phyloP scores from a whole-genome alignment of 2,329 filamentous ascomycete genomes.

The Apiospora aurea region DNA sequence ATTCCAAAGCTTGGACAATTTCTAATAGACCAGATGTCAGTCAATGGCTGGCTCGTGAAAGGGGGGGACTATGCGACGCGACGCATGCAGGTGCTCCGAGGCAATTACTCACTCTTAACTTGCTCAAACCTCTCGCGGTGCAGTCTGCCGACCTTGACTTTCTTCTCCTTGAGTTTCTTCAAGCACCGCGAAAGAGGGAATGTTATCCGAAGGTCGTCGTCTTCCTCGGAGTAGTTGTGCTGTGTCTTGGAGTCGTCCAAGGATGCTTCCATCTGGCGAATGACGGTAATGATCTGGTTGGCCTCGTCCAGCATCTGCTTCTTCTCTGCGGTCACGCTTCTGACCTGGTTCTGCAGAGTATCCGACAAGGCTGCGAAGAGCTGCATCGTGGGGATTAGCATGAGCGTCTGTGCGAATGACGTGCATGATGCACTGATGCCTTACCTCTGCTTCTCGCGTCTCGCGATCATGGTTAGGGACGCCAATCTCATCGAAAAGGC shows the following conservation, averaged over 20 bases:
- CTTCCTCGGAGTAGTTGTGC: constrained; percentile 60
- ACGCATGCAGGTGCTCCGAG: not conserved
- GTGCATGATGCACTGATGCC: constrained; percentile 36
- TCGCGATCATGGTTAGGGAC: constrained; percentile 94
- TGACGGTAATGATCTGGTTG: constrained; percentile 81
- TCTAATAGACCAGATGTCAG: constrained; percentile 60
- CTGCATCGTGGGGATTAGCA: constrained; percentile 52
- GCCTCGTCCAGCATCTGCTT: constrained; percentile 90
- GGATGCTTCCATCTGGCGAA: constrained; percentile 92
- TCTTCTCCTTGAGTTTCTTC: constrained; percentile 83
- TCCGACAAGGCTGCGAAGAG: constrained; percentile 92
- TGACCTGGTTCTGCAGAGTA: constrained; percentile 88
- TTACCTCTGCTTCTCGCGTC: constrained; percentile 85
- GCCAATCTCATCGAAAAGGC: constrained; percentile 96
- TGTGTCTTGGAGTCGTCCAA: constrained; percentile 77
- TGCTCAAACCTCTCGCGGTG: constrained; percentile 94
- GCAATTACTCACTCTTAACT: constrained; percentile 77
- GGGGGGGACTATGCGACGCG: not conserved
- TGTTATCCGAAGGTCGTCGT: constrained; percentile 77
- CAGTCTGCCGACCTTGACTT: constrained; percentile 77
- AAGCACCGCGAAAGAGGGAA: constrained; percentile 85
- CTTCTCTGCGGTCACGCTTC: constrained; percentile 85
- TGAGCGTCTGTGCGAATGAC: constrained; percentile 28
- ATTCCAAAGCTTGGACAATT: constrained; percentile 90
- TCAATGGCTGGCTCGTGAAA: constrained; percentile 27